Evolutionary conservation across 2,329 filamentous ascomycete genomes (phyloP).

Genomic region (Stachybotrys elegans): DNA sequence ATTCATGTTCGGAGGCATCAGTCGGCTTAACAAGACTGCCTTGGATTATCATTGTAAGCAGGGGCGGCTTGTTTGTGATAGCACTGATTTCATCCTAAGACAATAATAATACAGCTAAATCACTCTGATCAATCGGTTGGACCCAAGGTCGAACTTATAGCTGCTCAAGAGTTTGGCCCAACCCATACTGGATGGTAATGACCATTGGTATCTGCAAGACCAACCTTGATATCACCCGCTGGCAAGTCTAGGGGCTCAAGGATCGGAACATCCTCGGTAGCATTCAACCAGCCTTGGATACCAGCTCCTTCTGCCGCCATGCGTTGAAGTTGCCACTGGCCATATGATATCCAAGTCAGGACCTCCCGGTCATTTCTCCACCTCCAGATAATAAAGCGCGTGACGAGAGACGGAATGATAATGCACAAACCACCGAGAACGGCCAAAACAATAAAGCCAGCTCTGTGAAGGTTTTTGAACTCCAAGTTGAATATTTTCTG

Average conservation of each 20-base stretch:
- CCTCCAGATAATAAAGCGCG: background rate
- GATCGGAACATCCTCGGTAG: background rate
- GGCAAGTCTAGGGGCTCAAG: background rate
- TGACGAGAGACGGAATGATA: slow-evolving; percentile 28
- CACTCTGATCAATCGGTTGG: too few relatives aligned
- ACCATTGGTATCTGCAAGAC: background rate
- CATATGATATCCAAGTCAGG: background rate
- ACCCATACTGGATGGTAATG: background rate
- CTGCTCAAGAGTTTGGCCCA: background rate
- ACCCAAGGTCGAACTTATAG: too few relatives aligned
- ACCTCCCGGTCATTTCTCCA: background rate
- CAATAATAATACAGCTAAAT: too few relatives aligned
- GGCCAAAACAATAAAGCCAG: background rate
- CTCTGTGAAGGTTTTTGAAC: slow-evolving; percentile 4
- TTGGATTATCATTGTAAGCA: too few relatives aligned
- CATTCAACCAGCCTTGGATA: background rate
- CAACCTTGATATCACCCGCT: background rate
- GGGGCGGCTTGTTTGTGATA: too few relatives aligned
- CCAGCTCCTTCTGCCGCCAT: background rate
- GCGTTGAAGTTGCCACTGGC: background rate
- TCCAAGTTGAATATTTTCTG: slow-evolving; percentile 4
- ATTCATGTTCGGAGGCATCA: too few relatives aligned
- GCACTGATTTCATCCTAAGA: too few relatives aligned
- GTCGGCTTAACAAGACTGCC: too few relatives aligned
- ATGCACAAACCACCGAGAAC: slow-evolving; percentile 42